Evolutionary conservation across 2,329 filamentous ascomycete species (phyloP).

Genomic region (Penicillium sp.): DNA sequence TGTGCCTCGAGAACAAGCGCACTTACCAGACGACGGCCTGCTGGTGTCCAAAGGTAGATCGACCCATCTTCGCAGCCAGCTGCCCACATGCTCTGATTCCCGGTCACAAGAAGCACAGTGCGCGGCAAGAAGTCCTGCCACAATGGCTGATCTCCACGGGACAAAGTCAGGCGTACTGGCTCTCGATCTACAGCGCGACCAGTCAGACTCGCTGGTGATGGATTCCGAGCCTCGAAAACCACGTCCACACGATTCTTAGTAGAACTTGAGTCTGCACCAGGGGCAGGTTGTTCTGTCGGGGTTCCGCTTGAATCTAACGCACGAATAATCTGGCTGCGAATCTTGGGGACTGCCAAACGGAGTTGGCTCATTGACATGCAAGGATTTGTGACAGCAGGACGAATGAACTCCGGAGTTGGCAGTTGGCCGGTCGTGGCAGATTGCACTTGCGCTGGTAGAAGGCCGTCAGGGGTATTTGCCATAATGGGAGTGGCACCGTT

Average conservation of each 20-base stretch:
- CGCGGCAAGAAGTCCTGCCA: conserved; percentile 95
- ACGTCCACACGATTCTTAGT: conserved; percentile 63
- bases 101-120: conserved; percentile 84
- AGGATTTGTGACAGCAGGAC: conserved; percentile 83
- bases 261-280: conserved; percentile 34
- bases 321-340: conserved; percentile 77
- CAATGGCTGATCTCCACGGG: conserved; percentile 73
- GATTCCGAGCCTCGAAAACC: conserved; percentile 86
- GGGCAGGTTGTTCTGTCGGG: conserved; percentile 41
- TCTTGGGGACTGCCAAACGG: conserved; percentile 80
- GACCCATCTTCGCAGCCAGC: conserved; percentile 91
- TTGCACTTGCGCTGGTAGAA: conserved; percentile 70
- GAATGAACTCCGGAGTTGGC: conserved; percentile 76
- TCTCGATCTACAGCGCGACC: conserved; percentile 67
- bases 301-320: conserved; percentile 63
- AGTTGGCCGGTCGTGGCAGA: conserved; percentile 60
- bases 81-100: conserved; percentile 87
- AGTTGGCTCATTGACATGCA: conserved; percentile 78
- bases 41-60: conserved; percentile 87
- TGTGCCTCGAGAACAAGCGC: conserved; percentile 86
- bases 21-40: conserved; percentile 80
- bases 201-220: conserved; percentile 59
- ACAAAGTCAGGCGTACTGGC: conserved; percentile 78
- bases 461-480: conserved; percentile 71
- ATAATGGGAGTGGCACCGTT: conserved; percentile 73